phyloP scores from a whole-genome alignment of 805 yeast genomes.

The Kodamaea restingae region DNA sequence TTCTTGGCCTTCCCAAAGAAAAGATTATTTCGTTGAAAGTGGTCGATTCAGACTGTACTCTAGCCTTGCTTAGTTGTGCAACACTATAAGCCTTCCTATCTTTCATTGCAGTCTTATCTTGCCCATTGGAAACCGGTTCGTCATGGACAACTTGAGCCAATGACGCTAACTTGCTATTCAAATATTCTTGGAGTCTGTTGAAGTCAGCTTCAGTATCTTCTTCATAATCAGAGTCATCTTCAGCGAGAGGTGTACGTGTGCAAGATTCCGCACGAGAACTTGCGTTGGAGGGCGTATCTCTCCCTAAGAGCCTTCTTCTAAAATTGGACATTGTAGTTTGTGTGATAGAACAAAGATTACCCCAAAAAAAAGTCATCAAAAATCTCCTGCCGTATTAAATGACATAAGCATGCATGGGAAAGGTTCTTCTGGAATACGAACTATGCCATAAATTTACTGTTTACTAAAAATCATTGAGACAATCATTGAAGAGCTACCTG shows the following conservation, averaged over 20 bases:
- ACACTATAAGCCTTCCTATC: conserved; percentile 26
- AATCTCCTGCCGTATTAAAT: neutral
- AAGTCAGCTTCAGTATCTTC: conserved; percentile 15
- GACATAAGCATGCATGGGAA: conserved; percentile 1
- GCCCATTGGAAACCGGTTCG: conserved; percentile 2
- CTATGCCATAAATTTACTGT: too few relatives aligned
- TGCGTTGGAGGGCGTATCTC: conserved; percentile 13
- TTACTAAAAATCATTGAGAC: too few relatives aligned
- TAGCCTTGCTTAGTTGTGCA: conserved; percentile 27
- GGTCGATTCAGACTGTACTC: conserved; percentile 34
- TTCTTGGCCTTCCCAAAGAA: conserved; percentile 39
- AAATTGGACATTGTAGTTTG: conserved; percentile 6
- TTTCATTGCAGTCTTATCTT: conserved; percentile 10
- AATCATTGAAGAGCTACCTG: too few relatives aligned
- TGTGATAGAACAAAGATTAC: conserved; percentile 1
- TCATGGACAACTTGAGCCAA: conserved; percentile 10
- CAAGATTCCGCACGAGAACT: conserved; percentile 13
- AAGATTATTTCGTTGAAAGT: conserved; percentile 44
- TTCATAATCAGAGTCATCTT: conserved; percentile 17
- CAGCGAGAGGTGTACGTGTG: conserved; percentile 14
- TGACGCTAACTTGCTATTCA: conserved; percentile 11
- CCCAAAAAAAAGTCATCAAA: conserved; percentile 7
- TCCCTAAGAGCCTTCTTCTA: conserved; percentile 8
- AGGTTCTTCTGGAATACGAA: neutral
- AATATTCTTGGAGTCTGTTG: conserved; percentile 12